These are phyloP conservation scores for Blastocystis sp. DNA, from an alignment of 352 stramenopile species.

Conservation along the genomic window DNA sequence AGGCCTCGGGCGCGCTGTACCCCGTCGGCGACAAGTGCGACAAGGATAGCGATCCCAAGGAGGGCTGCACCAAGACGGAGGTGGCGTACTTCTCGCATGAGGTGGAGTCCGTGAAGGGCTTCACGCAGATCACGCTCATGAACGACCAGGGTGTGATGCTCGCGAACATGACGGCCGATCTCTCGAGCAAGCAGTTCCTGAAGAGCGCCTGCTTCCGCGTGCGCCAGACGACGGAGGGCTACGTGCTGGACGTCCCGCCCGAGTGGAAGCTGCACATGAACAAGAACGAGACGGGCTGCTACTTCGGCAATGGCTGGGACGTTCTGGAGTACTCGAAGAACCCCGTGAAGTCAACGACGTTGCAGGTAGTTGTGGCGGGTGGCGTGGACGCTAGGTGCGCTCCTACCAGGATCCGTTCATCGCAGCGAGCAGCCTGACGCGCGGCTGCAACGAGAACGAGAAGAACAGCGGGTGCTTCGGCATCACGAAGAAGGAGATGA, in stretches of 20 bases:
- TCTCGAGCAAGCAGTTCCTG: not conserved
- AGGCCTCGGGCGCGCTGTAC: not conserved
- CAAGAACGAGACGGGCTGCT: not conserved
- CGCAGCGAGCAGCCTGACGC: constrained; percentile 10
- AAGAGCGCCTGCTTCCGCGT: not conserved
- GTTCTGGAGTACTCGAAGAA: not conserved
- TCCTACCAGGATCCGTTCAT: constrained; percentile 31
- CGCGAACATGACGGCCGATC: not conserved
- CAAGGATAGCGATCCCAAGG: not conserved
- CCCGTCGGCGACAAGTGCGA: constrained; percentile 10
- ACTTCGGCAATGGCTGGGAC: not conserved
- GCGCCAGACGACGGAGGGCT: not conserved
- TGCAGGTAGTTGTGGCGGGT: not conserved
- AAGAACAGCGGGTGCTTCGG: constrained; percentile 11
- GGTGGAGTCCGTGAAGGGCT: not conserved
- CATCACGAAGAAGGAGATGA: constrained; percentile 31
- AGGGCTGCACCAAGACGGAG: not conserved
- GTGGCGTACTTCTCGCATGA: not conserved
- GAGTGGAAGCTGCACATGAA: not conserved
- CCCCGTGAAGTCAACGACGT: not conserved
- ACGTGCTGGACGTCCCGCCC: not conserved
- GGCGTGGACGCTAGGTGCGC: not conserved
- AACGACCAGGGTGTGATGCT: not conserved
- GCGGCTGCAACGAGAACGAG: constrained; percentile 11
- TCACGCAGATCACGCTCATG: not conserved